Conservation (phyloP, 331 rosid genomes). For the Acacia pycnantha region DNA sequence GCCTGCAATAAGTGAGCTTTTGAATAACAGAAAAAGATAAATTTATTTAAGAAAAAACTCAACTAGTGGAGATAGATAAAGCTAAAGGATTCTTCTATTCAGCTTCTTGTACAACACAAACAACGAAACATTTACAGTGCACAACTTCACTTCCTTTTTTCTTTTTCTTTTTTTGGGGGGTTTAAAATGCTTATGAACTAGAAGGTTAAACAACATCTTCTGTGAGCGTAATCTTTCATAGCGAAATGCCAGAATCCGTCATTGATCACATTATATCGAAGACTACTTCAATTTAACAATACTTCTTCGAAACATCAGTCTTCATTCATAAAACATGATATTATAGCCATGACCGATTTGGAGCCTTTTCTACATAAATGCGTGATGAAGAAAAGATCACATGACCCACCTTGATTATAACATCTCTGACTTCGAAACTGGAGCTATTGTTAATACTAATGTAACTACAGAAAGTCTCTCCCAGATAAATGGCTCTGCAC, state of each 20-base stretch:
- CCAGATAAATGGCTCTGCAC: conserved; percentile 88
- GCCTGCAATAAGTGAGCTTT: conserved; percentile 52
- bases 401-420: conserved; percentile 67
- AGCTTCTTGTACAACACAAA: conserved; percentile 11
- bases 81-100: background rate
- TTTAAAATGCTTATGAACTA: background rate
- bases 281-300: background rate
- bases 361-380: background rate
- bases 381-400: background rate
- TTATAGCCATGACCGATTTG: background rate
- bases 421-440: conserved; percentile 80
- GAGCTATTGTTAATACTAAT: conserved; percentile 94
- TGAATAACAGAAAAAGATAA: background rate
- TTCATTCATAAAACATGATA: background rate
- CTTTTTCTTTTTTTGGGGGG: background rate
- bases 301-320: background rate
- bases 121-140: background rate
- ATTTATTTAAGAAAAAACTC: background rate
- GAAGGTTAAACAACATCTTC: background rate
- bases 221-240: background rate
- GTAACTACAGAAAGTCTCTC: conserved; percentile 98
- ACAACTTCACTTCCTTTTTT: background rate
- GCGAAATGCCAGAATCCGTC: background rate
- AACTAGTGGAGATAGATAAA: background rate
- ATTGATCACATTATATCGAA: background rate